Conservation (phyloP, 352 stramenopile genomes). For the Phytophthora palmivora region DNA sequence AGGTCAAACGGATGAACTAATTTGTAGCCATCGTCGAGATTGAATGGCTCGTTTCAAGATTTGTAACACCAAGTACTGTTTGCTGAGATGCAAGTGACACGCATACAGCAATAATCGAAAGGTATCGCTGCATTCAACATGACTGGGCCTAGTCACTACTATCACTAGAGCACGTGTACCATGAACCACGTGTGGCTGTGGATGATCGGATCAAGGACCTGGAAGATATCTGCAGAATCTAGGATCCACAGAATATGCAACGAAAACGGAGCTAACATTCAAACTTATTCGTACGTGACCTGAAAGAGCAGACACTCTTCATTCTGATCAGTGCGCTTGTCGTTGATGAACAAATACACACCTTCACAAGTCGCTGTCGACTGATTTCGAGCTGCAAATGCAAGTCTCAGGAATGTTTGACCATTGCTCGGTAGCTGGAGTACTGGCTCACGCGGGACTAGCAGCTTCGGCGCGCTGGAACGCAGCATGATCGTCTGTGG, state of each 20-base stretch:
- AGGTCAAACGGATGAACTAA: too few species aligned
- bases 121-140: too few species aligned
- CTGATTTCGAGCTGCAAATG: slow-evolving; percentile 41
- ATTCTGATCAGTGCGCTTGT: slow-evolving; percentile 89
- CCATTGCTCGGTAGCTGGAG: slow-evolving; percentile 58
- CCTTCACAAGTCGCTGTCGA: slow-evolving; percentile 37
- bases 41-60: slow-evolving; percentile 1
- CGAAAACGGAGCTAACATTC: slow-evolving; percentile 3
- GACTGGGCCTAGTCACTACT: too few species aligned
- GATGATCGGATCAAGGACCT: slow-evolving; percentile 1
- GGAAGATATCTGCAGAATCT: neutral
- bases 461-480: slow-evolving; percentile 75
- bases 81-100: too few species aligned
- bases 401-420: slow-evolving; percentile 63
- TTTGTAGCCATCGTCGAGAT: slow-evolving; percentile 10
- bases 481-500: slow-evolving; percentile 83
- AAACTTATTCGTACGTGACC: slow-evolving; percentile 60
- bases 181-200: neutral
- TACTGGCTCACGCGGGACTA: slow-evolving; percentile 76
- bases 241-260: slow-evolving; percentile 3
- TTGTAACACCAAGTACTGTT: too few species aligned
- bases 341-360: slow-evolving; percentile 94
- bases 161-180: too few species aligned
- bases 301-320: slow-evolving; percentile 94
- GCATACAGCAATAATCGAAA: too few species aligned